A percentile compares a stretch with the other conserved stretches of the same genome.
These are phyloP conservation scores for Vaccinium vitisidaea DNA, from an alignment of 148 eudicot genomes.

Conservation along the genomic window DNA sequence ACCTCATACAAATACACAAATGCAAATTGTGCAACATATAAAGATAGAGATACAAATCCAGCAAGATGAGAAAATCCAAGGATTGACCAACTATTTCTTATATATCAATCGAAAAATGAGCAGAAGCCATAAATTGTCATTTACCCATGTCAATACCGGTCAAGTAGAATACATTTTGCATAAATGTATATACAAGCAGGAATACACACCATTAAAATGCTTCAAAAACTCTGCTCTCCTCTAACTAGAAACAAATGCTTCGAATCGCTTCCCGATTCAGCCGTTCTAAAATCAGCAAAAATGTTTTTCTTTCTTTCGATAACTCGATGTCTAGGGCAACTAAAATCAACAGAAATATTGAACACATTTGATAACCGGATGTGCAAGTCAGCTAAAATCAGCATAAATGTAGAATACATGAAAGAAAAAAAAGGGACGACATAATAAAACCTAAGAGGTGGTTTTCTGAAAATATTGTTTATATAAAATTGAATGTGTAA, in stretches of 20 bases:
- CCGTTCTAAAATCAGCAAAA: neutral
- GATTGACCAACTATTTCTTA: neutral
- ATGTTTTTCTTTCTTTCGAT: neutral
- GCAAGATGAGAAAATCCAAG: neutral
- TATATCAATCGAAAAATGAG: conserved; percentile 2
- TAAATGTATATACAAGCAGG: neutral
- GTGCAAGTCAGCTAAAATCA: too few relatives aligned
- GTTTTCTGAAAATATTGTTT: too few relatives aligned
- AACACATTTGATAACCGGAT: too few relatives aligned
- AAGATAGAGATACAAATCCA: neutral
- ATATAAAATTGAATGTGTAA: neutral
- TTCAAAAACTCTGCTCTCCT: neutral
- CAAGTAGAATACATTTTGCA: neutral
- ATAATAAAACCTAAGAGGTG: neutral
- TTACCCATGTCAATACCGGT: conserved; percentile 8
- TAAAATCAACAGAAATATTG: too few relatives aligned
- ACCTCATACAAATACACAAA: neutral
- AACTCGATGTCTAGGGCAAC: too few relatives aligned
- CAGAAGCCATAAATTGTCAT: conserved; percentile 6
- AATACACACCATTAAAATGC: neutral
- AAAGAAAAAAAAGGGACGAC: neutral
- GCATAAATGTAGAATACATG: too few relatives aligned
- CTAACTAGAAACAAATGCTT: neutral
- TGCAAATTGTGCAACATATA: neutral
- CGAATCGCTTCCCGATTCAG: neutral